Base-by-base conservation (phyloP, 2,329 filamentous ascomycete species). In the Paecilomyces fulvus region DNA sequence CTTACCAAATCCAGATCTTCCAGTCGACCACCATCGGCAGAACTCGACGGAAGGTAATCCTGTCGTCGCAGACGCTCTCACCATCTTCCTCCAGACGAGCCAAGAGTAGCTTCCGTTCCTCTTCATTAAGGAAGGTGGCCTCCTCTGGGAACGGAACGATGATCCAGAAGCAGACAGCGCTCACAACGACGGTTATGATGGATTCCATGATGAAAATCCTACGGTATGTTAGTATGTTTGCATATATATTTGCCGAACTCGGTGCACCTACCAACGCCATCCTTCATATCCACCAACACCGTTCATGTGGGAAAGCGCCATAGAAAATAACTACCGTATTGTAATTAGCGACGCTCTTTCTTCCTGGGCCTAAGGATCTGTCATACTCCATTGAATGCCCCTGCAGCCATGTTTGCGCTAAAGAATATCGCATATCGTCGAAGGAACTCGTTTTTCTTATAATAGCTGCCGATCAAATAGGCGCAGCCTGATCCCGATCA, bases 371-470 rank as follows among this genome's bases (percentile, higher is more conserved):
- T 3, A 12, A 52, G 1, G 8, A 53, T 17, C 23, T 28, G 64
- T 31, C 67, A 37, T 63, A 70, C 67, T 14, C 74, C 74, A 25
- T 73, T 70, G 50, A 76, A 73, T 8, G 70, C 73, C 11, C 73
- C 72, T 8, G 74, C 74, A 30, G 75, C 65, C 48, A 75, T 75
- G 30, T 68, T 67, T 0, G 72, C 70, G 28, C 68, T 67, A 62
- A 74, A 76, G 62, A 75, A 75, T 21, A 76, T 65, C 1, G 70
- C 73, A 49, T 73, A 64, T 28, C 73, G 69, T 65, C 70, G 71
- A 59, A 75, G 70, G 7, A 75, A 69, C 59, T 76, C 73, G 59
- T 75, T 71, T 10, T 73, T 69, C 56, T 74, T 73, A 64, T 76
- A 76, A 57, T 75, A 76, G 55, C 66, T 67, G 11, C 66, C 65